phyloP scores from a whole-genome alignment of 768 basidiomycete genomes.

The Calocera cornea region DNA sequence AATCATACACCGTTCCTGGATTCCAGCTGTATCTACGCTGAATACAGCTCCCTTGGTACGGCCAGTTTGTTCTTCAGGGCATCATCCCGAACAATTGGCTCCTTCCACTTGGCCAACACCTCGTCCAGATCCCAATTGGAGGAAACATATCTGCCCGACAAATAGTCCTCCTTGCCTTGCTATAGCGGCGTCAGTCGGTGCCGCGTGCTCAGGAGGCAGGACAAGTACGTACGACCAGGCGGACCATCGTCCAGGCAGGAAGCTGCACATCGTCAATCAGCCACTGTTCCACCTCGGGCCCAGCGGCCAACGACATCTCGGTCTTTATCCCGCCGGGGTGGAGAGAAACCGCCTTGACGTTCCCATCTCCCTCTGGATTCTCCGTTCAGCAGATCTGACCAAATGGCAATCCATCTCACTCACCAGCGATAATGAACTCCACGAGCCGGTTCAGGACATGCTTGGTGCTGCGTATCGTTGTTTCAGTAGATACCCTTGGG shows the following conservation, averaged over 20 bases:
- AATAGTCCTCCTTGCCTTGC: constrained; percentile 14
- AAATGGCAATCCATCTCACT: background rate
- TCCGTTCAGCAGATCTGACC: background rate
- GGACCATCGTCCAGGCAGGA: background rate
- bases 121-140: background rate
- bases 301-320: constrained; percentile 6
- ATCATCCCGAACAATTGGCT: background rate
- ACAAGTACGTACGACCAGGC: background rate
- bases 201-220: background rate
- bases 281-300: background rate
- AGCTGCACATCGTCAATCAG: background rate
- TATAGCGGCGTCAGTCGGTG: background rate
- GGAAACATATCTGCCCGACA: background rate
- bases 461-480: background rate
- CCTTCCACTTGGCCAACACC: constrained; percentile 3
- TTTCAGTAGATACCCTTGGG: background rate
- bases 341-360: constrained; percentile 6
- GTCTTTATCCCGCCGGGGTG: constrained; percentile 12
- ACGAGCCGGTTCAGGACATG: constrained; percentile 6
- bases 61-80: constrained; percentile 2
- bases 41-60: background rate
- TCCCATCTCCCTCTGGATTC: background rate
- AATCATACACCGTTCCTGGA: too few species aligned
- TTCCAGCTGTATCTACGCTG: too few species aligned
- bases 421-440: constrained; percentile 11